Conservation (phyloP, 2,329 filamentous ascomycete species). For the Dactylellina leptospora region DNA sequence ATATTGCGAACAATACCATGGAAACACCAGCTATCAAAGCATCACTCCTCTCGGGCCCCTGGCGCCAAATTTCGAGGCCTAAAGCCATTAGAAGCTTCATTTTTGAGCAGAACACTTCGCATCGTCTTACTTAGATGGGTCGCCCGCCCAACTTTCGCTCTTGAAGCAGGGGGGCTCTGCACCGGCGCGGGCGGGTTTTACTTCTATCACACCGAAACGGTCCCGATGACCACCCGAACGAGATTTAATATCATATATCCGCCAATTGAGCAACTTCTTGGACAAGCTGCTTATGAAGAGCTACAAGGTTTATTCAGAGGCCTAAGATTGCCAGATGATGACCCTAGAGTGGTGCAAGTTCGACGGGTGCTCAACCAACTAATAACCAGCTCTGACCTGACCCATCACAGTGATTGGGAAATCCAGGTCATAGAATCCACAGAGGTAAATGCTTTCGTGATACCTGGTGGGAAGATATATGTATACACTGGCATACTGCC, state of each 20-base stretch:
- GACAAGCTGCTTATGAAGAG: conserved; percentile 66
- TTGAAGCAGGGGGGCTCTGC: conserved; percentile 22
- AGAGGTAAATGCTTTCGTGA: conserved; percentile 77
- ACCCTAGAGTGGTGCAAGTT: conserved; percentile 68
- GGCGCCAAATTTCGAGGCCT: too few species aligned
- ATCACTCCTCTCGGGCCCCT: too few species aligned
- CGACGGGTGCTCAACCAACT: conserved; percentile 72
- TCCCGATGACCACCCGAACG: conserved; percentile 75
- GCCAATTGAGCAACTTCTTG: conserved; percentile 66
- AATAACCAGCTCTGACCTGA: conserved; percentile 72
- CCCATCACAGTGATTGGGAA: conserved; percentile 70
- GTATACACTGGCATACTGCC: conserved; percentile 77
- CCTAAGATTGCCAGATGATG: conserved; percentile 69
- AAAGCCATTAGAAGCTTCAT: not conserved
- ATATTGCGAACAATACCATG: too few species aligned
- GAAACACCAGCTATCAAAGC: too few species aligned
- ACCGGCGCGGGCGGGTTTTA: conserved; percentile 66
- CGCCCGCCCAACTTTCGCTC: conserved; percentile 31
- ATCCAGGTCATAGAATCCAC: conserved; percentile 75
- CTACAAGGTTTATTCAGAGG: conserved; percentile 67
- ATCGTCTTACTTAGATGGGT: conserved; percentile 17
- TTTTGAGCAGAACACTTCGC: not conserved
- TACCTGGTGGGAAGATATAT: conserved; percentile 81
- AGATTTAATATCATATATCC: conserved; percentile 76
- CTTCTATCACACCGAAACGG: conserved; percentile 73